phyloP scores from a whole-genome alignment of 2,329 filamentous ascomycete species.

The Phoma herbarum region DNA sequence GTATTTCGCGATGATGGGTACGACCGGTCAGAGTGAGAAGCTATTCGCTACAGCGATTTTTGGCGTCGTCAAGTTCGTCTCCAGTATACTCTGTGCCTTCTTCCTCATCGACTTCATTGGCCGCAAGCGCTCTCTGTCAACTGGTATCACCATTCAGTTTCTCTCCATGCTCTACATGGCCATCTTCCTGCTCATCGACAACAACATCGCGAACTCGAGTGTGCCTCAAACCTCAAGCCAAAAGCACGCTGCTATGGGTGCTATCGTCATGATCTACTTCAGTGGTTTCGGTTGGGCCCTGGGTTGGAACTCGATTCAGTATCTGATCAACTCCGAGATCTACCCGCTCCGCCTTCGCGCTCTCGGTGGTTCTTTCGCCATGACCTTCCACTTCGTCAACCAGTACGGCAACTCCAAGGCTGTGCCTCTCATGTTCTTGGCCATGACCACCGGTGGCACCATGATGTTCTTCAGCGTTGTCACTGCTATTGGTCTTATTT shows the following conservation, averaged over 20 bases:
- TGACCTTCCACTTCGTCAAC: conserved; percentile 82
- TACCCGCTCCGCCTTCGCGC: conserved; percentile 79
- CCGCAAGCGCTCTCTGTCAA: conserved; percentile 66
- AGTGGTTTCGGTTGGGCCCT: conserved; percentile 52
- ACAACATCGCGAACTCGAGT: conserved; percentile 60
- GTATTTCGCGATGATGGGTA: conserved; percentile 76
- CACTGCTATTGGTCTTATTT: conserved; percentile 71
- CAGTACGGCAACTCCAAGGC: conserved; percentile 79
- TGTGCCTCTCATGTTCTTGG: conserved; percentile 77
- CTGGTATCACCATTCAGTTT: conserved; percentile 59
- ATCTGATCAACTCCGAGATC: conserved; percentile 78
- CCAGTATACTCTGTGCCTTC: conserved; percentile 73
- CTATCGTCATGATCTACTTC: conserved; percentile 72
- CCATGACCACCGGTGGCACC: conserved; percentile 68
- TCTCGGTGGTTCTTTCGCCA: conserved; percentile 73
- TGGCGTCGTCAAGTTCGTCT: conserved; percentile 70
- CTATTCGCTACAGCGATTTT: conserved; percentile 79
- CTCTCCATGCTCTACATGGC: conserved; percentile 65
- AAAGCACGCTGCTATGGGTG: conserved; percentile 68
- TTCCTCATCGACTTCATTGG: conserved; percentile 84
- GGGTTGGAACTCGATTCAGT: conserved; percentile 78
- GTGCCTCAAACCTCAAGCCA: conserved; percentile 60
- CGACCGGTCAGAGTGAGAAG: conserved; percentile 72
- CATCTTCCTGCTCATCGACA: conserved; percentile 66
- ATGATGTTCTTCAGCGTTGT: conserved; percentile 79